phyloP scores from a whole-genome alignment of 257 asterid species.

The Prunella vulgaris region DNA sequence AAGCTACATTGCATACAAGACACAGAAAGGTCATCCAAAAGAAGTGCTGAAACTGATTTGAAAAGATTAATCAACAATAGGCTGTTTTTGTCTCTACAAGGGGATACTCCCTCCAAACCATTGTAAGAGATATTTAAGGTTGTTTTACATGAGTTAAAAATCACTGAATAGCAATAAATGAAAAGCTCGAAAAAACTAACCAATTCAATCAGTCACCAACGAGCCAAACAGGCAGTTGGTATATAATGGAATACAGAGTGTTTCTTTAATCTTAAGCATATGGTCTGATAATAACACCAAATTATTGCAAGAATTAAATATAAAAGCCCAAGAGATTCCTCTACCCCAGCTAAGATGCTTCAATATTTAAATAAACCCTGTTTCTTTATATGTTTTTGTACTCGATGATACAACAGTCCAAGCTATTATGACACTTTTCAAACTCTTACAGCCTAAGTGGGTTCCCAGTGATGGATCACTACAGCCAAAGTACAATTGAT shows the following conservation, averaged over 20 bases:
- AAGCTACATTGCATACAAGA: background rate
- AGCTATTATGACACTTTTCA: slow-evolving; percentile 4
- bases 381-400: background rate
- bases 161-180: background rate
- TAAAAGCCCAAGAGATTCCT: slow-evolving; percentile 22
- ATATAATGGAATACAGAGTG: background rate
- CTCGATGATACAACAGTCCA: slow-evolving; percentile 22
- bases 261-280: background rate
- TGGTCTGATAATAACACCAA: background rate
- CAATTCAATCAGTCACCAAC: background rate
- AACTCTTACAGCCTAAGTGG: slow-evolving; percentile 2
- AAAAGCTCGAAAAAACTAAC: background rate
- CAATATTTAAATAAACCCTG: slow-evolving; percentile 28
- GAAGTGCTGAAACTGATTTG: too few relatives aligned
- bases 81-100: background rate
- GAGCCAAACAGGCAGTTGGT: background rate
- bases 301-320: slow-evolving; percentile 11
- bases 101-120: background rate
- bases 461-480: too few relatives aligned
- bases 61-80: too few relatives aligned
- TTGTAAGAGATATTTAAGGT: background rate
- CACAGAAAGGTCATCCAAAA: background rate
- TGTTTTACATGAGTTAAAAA: background rate
- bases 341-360: slow-evolving; percentile 44
- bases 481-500: background rate